Evolutionary conservation across 257 asterid genomes (phyloP), one percentile per base, ranked within the genome.

Genomic region (Solanum stenotomum): DNA sequence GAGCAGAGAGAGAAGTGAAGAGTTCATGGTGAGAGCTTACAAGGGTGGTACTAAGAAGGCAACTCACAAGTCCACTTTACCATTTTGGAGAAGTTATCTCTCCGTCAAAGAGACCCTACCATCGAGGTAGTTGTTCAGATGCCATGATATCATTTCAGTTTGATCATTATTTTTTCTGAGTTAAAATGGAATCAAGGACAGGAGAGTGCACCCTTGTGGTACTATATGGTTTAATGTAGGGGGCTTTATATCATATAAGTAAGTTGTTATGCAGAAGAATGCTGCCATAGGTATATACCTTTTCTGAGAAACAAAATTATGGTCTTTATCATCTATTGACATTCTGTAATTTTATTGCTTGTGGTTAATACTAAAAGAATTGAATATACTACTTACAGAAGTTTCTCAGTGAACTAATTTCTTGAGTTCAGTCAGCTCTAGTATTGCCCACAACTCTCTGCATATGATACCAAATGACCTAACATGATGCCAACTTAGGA

Each of bases 11-110:
- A 94, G 98, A 91, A 95, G 94, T 85, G 99, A 97, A 87, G 99
- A 97, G 86, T 97, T 93, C 92, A 97, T 93, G 96, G 92, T 96
- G 87, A 91, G 99, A 93, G 99, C 99, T 88, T 97, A 95, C 88
- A 95, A 91, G 90, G 98, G 98, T 78, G 98, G 99, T 84, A 88
- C 91, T 16, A 96, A 96, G 90, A 97, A 96, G 91, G 98, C 96
- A 78, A 90, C 91, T 88, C 96, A 94, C 91, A 97, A 95, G 90
- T 97, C 99, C 71, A 95, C 99, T 82, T 89, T 94, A 92, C 89
- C 34, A 22, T 96, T 95, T 87, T 96, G 99, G 99, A 93, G 90
- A 89, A 95, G 94, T 29, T 97, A 96, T 92, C 94, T 97, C 56
- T 85, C 95, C 42, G 95, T 95, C 87, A 96, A 94, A 93, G 99